A percentile compares a stretch with the other conserved stretches of the same genome.
Evolutionary conservation across 768 basidiomycete genomes (phyloP).

Genomic region (Tulasnella sp.): DNA sequence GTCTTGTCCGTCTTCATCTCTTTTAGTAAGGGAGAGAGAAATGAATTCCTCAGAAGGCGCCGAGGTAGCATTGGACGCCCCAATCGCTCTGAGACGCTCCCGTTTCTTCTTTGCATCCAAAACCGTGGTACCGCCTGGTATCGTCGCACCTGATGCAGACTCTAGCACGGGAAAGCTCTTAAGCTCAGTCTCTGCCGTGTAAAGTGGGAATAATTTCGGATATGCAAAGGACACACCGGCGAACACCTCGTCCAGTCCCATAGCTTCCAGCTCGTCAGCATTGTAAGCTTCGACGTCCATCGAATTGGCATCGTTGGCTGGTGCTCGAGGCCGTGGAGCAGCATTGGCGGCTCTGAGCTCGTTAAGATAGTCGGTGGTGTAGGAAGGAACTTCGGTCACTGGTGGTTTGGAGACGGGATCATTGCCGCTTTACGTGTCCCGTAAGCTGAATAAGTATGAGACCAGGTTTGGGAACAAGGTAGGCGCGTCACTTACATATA

Average conservation of each 20-base stretch:
- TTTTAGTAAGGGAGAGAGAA: constrained; percentile 56
- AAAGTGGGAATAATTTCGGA: neutral
- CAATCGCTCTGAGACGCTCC: constrained; percentile 44
- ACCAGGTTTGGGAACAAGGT: neutral
- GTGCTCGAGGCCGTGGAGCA: neutral
- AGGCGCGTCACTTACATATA: neutral
- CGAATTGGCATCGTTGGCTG: neutral
- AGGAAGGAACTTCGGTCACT: constrained; percentile 33
- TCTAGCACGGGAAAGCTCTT: neutral
- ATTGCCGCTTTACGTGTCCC: neutral
- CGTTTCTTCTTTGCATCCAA: constrained; percentile 64
- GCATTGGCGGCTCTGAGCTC: constrained; percentile 67
- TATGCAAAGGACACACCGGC: constrained; percentile 1
- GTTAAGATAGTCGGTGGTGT: constrained; percentile 60
- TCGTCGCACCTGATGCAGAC: neutral
- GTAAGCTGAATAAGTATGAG: neutral
- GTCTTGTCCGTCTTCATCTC: constrained; percentile 29
- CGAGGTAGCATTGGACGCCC: constrained; percentile 26
- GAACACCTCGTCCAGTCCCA: constrained; percentile 7
- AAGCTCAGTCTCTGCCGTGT: constrained; percentile 2
- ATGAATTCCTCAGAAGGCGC: constrained; percentile 47
- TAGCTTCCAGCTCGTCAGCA: constrained; percentile 12
- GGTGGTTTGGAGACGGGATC: neutral
- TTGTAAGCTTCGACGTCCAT: constrained; percentile 2
- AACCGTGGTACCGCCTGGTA: constrained; percentile 39